These are phyloP conservation scores for Vararia minispora DNA, from an alignment of 768 basidiomycete species.

Conservation along the genomic window DNA sequence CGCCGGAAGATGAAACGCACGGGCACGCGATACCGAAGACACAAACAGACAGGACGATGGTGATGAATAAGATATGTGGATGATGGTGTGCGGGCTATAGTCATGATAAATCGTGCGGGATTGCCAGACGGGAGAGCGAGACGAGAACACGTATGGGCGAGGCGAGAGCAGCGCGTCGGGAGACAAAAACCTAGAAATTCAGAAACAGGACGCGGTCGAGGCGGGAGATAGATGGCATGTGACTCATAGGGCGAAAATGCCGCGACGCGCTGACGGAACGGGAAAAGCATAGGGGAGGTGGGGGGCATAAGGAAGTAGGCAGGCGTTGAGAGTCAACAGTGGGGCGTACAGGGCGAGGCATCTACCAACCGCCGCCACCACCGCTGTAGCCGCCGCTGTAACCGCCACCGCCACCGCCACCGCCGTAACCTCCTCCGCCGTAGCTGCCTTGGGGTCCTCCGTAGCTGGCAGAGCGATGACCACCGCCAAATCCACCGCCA, in stretches of 20 bases:
- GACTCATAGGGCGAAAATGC: constrained; percentile 12
- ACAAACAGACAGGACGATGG: constrained; percentile 21
- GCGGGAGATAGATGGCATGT: constrained; percentile 11
- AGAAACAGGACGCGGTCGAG: constrained; percentile 16
- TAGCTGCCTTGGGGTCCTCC: constrained; percentile 25
- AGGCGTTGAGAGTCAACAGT: constrained; percentile 3
- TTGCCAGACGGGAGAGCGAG: constrained; percentile 17
- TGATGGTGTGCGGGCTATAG: constrained; percentile 17
- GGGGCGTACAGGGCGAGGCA: constrained; percentile 1
- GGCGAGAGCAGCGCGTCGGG: constrained; percentile 17
- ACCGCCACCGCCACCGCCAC: constrained; percentile 19
- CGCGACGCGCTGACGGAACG: neutral
- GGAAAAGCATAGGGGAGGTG: neutral
- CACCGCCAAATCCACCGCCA: constrained; percentile 21
- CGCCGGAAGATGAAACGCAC: constrained; percentile 15
- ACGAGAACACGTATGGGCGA: constrained; percentile 25
- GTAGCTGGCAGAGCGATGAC: constrained; percentile 22
- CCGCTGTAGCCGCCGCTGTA: constrained; percentile 17
- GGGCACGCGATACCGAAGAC: constrained; percentile 25
- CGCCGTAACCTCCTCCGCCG: constrained; percentile 20
- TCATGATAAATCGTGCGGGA: too few relatives aligned
- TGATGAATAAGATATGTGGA: constrained; percentile 15
- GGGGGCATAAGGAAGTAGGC: constrained; percentile 2
- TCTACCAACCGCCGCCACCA: constrained; percentile 38
- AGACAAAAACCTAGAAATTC: constrained; percentile 16